Conservation (phyloP, 176 grass and related monocot species). For the Juncus inflexus region DNA sequence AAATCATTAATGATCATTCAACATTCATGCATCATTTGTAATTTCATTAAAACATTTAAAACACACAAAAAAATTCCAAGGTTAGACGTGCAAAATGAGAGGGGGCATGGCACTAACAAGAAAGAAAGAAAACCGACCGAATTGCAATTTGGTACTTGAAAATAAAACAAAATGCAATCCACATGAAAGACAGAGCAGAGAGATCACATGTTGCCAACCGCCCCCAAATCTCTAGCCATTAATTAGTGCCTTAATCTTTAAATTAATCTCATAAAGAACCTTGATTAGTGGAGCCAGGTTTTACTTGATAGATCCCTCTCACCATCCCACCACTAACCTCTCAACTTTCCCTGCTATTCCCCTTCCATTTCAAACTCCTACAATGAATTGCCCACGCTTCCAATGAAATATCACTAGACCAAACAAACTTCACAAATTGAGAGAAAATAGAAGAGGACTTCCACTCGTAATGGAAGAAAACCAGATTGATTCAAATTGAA, state of each 20-base stretch:
- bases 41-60: slow-evolving; percentile 2
- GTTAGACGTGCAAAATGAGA: slow-evolving; percentile 12
- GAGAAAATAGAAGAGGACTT: slow-evolving; percentile 15
- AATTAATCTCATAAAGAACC: slow-evolving; percentile 2
- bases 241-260: slow-evolving; percentile 12
- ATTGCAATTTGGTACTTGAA: slow-evolving; percentile 2
- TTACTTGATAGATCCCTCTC: slow-evolving; percentile 32
- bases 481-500: slow-evolving; percentile 15
- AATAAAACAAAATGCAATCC: slow-evolving; percentile 20
- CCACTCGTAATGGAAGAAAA: background rate
- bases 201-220: slow-evolving; percentile 29
- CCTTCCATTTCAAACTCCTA: background rate
- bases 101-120: slow-evolving; percentile 17
- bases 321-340: slow-evolving; percentile 20
- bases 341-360: background rate
- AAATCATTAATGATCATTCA: slow-evolving; percentile 1
- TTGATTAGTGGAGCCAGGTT: slow-evolving; percentile 31
- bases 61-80: slow-evolving; percentile 22
- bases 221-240: slow-evolving; percentile 23
- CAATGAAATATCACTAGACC: background rate
- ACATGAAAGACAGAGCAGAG: slow-evolving; percentile 27
- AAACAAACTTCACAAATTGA: slow-evolving; percentile 2
- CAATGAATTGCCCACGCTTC: slow-evolving; percentile 1
- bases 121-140: slow-evolving; percentile 6
- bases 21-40: background rate